Evolutionary conservation across 345 rosid species (phyloP).

Genomic region (Isatis tinctoria): DNA sequence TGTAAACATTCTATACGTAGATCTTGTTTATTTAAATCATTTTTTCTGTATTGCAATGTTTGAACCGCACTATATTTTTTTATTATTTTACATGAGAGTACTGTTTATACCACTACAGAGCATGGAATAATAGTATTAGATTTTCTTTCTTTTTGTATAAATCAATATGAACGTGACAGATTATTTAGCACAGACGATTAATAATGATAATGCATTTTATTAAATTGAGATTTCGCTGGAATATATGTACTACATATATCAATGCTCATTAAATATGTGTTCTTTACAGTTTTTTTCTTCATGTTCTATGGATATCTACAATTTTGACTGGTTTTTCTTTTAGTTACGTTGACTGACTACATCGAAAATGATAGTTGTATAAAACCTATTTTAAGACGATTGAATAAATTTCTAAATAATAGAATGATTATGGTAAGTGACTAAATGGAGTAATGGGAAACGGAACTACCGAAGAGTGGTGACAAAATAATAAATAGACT

Average conservation of each 20-base stretch:
- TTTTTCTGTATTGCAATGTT: background rate
- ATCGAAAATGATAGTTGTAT: slow-evolving; percentile 10
- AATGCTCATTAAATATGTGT: slow-evolving; percentile 1
- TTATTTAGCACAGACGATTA: background rate
- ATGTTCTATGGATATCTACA: background rate
- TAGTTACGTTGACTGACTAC: slow-evolving; percentile 3
- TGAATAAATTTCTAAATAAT: background rate
- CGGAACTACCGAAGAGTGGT: background rate
- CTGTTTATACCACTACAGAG: background rate
- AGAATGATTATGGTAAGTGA: background rate
- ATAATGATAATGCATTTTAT: slow-evolving; percentile 1
- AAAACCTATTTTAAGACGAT: background rate
- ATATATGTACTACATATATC: background rate
- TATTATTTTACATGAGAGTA: background rate
- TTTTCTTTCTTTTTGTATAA: background rate
- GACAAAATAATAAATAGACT: background rate
- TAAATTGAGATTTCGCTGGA: slow-evolving; percentile 6
- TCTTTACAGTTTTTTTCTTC: background rate
- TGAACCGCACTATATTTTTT: background rate
- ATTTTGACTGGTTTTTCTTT: slow-evolving; percentile 6
- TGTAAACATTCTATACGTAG: background rate
- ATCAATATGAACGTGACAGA: background rate
- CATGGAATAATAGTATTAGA: background rate
- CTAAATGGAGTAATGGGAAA: background rate
- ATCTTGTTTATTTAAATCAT: background rate